Evolutionary conservation across 2,329 filamentous ascomycete species (phyloP), one percentile per base, ranked within the genome.

Genomic region (Boeremia lycopersici): DNA sequence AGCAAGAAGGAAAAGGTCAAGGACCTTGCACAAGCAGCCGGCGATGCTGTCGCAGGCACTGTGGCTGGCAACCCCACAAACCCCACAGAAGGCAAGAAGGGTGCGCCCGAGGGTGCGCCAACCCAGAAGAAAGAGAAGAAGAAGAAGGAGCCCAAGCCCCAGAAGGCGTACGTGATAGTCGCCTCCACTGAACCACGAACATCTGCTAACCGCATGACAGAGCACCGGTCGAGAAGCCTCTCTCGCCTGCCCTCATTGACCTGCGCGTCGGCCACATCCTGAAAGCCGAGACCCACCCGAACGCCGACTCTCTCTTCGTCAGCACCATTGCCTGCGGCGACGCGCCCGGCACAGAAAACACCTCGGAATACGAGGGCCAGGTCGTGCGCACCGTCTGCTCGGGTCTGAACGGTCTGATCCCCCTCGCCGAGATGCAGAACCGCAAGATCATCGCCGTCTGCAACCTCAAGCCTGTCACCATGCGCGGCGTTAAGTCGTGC

Each of bases 401-500:
- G 1, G 95, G 95, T 26, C 84, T 99, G 62, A 97, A 96, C 76
- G 95, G 95, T 7, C 85, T 97, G 28, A 80, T 99, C 1, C 95
- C 95, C 0, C 83, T 99, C 41, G 91, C 91, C 76, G 91, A 96
- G 76, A 97, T 99, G 95, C 95, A 99, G 77, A 87, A 88, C 71
- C 91, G 95, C 75, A 96, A 96, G 80, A 91, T 99, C 57, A 85
- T 99, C 29, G 90, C 95, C 1, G 93, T 99, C 19, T 96, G 91
- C 83, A 99, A 99, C 78, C 85, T 99, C 65, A 99, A 99, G 84
- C 95, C 95, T 45, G 95, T 98, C 76, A 99, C 96, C 77, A 99
- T 99, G 95, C 90, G 95, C 61, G 95, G 95, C 64, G 84, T 91
- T 74, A 89, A 89, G 74, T 89, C 84, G 29, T 82, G 78, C 49